Base-by-base conservation (phyloP, 2,329 filamentous ascomycete genomes). In the Venturia nashicola region DNA sequence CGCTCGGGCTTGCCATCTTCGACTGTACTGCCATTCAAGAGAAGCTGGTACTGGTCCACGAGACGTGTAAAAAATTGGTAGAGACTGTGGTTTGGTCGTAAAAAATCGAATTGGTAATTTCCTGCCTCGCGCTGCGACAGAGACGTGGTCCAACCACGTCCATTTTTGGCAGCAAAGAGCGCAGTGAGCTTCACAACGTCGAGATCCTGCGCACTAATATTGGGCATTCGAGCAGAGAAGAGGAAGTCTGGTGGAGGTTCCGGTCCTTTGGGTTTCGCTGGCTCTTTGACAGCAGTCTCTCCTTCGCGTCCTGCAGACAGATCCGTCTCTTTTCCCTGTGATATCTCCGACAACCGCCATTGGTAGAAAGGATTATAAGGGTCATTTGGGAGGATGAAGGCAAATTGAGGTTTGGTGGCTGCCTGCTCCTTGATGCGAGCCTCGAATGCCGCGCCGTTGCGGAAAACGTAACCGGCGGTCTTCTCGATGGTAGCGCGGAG, bases 211-310 rank as follows among this genome's bases (percentile, higher is more conserved):
- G 95, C 91, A 76, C 88, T 96, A 77, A 99, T 96, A 69, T 92
- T 93, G 65, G 94, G 94, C 90, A 97, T 96, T 73, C 92, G 89
- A 69, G 94, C 92, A 64, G 91, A 96, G 78, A 97, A 99, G 69
- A 89, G 85, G 72, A 95, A 97, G 70, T 92, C 88, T 65, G 89
- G 84, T 18, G 94, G 94, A 71, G 92, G 86, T 54, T 88, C 86
- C 8, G 93, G 93, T 27, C 92, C 93, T 74, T 89, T 84, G 54
- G 90, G 87, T 72, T 89, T 91, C 74, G 84, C 82, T 61, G 76
- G 79, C 69, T 78, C 79, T 61, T 79, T 78, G 51, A 59, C 66
- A n/a, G 79, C 79, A 16, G 79, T 77, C 69, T 91, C 89, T 65
- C 83, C 86, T 54, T 82, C 82, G 69, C 89, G 84, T 62, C 91